These are phyloP conservation scores for Stagonosporopsis chrysanthemi DNA, from an alignment of 2,329 filamentous ascomycete species.

Conservation along the genomic window DNA sequence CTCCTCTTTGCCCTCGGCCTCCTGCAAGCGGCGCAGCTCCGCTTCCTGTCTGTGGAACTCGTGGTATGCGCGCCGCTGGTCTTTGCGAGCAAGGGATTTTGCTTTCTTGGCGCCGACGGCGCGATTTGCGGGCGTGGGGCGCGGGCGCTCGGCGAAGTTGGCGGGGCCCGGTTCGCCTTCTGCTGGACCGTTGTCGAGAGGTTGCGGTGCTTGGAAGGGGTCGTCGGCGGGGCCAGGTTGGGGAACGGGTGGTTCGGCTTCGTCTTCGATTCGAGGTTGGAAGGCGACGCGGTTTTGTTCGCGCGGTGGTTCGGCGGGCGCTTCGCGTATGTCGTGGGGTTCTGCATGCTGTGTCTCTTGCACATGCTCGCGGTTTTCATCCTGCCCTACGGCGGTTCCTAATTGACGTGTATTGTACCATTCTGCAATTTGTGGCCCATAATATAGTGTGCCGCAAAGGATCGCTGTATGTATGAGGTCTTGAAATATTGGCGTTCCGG, in stretches of 20 bases:
- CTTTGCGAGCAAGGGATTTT: constrained; percentile 55
- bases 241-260: constrained; percentile 29
- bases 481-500: constrained; percentile 55
- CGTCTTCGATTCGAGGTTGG: constrained; percentile 15
- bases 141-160: constrained; percentile 31
- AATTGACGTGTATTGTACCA: constrained; percentile 42
- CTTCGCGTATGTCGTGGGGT: background rate
- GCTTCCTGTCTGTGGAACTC: constrained; percentile 59
- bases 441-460: constrained; percentile 56
- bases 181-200: constrained; percentile 2
- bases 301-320: background rate
- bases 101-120: constrained; percentile 59
- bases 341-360: constrained; percentile 3
- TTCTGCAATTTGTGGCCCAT: constrained; percentile 56
- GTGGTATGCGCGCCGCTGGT: constrained; percentile 56
- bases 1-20: constrained; percentile 54
- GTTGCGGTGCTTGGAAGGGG: constrained; percentile 1
- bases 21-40: constrained; percentile 53
- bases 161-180: constrained; percentile 46
- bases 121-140: constrained; percentile 40
- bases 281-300: constrained; percentile 3
- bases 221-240: constrained; percentile 31
- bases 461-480: constrained; percentile 56
- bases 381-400: constrained; percentile 10
- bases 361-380: background rate